Base-by-base conservation (phyloP, 2,329 filamentous ascomycete species). In the Aspergillus chevalieri region DNA sequence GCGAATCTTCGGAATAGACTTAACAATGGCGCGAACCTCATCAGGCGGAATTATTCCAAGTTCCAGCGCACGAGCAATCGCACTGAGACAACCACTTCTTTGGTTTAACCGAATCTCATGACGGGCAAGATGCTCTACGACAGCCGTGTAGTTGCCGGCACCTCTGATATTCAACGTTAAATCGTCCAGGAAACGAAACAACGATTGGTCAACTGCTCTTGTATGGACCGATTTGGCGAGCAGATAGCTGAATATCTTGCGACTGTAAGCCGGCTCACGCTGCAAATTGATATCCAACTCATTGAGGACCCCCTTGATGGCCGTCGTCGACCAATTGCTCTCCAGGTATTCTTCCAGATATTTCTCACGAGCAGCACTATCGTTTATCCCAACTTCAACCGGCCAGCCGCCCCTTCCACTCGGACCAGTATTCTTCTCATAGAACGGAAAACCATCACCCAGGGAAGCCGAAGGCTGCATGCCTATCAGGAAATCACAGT, bases 151-250 rank as follows among this genome's bases (percentile, higher is more conserved):
- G 51, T 72, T 72, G 1, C 63, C 60, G 5, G 69, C 62, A 6
- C 65, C 65, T 7, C 53, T 54, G 6, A 63, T 58, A 48, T 73
- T 73, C 33, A 73, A 45, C 14, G 55, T 61, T 0, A 65, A 60
- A 47, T 73, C 69, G 43, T 65, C 60, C 38, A 73, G 44, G 43
- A 72, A 72, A 7, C 51, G 43, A 19, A 65, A 44, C 1, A 64
- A 52, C 38, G 70, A 62, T 4, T 52, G 41, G n/a, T 57, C 30
- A 44, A 50, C 45, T 53, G 49, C 34, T 52, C 48, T 39, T 42
- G 46, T 26, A 21, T 34, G 22, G 42, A 14, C n/a, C 22, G 33
- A 58, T 12, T 44, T 55, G 28, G 53, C 46, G 28, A 70, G 50
- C 42, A 72, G 51, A 21, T 60, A 58, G 26, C 61, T 49, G 49